A percentile compares a stretch with the other conserved stretches of the same genome.
phyloP scores from a whole-genome alignment of 2,329 filamentous ascomycete species.

The Pyricularia sp. region DNA sequence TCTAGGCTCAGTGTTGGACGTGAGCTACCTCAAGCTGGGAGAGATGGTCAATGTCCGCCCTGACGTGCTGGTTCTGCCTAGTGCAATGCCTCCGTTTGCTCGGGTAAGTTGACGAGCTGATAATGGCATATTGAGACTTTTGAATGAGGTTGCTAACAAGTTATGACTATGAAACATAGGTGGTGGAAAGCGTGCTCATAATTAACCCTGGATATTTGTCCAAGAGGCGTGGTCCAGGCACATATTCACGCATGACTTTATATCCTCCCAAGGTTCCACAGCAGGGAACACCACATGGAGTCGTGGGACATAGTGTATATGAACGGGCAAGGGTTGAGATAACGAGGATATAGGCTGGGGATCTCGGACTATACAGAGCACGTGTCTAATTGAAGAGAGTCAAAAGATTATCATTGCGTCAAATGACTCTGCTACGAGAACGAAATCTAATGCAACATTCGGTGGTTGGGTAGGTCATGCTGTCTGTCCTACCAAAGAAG shows the following conservation, averaged over 20 bases:
- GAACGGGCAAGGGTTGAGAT: slow-evolving; percentile 82
- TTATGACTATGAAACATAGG: slow-evolving; percentile 38
- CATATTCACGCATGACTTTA: slow-evolving; percentile 72
- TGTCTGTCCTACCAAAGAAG: neutral
- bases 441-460: neutral
- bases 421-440: neutral
- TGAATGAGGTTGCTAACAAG: neutral
- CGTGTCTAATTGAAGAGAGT: neutral
- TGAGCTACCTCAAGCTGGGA: slow-evolving; percentile 76
- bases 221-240: slow-evolving; percentile 76
- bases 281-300: slow-evolving; percentile 44
- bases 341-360: slow-evolving; percentile 51
- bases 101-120: slow-evolving; percentile 52
- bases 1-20: slow-evolving; percentile 71
- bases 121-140: neutral
- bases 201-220: slow-evolving; percentile 87
- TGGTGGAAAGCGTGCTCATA: slow-evolving; percentile 79
- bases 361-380: neutral
- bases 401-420: neutral
- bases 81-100: slow-evolving; percentile 74
- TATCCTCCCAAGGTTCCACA: slow-evolving; percentile 53
- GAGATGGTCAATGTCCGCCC: slow-evolving; percentile 84
- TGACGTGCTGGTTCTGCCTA: slow-evolving; percentile 77
- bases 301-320: slow-evolving; percentile 68
- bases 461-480: neutral